phyloP scores from a whole-genome alignment of 257 asterid genomes.

The Solanum gandarillasii region DNA sequence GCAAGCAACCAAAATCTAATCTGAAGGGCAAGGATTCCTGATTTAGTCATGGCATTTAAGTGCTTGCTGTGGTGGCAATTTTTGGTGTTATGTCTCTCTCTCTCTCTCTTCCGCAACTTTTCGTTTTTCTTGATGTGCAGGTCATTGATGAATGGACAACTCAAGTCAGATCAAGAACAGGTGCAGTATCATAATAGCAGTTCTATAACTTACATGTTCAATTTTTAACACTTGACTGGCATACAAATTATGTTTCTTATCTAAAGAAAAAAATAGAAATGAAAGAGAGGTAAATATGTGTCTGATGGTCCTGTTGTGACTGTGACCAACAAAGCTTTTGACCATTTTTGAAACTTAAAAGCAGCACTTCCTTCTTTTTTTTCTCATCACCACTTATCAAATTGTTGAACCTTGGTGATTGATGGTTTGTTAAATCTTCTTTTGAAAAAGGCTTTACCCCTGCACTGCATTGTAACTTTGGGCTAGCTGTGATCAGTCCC shows the following conservation, averaged over 20 bases:
- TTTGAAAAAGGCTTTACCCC: neutral
- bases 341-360: neutral
- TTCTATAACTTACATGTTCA: neutral
- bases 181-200: conserved; percentile 17
- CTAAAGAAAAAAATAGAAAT: neutral
- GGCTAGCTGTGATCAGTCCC: neutral
- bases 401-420: neutral
- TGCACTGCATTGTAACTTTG: neutral
- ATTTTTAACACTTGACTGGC: neutral
- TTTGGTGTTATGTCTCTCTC: neutral
- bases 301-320: neutral
- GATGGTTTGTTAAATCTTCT: neutral
- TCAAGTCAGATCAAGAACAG: conserved; percentile 61
- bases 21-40: conserved; percentile 20
- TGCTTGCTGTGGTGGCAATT: conserved; percentile 2
- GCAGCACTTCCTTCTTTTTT: neutral
- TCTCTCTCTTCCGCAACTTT: neutral
- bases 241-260: neutral
- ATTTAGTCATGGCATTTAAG: conserved; percentile 3
- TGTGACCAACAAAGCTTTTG: neutral
- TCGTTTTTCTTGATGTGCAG: conserved; percentile 31
- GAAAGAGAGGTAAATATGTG: neutral
- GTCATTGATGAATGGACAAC: conserved; percentile 78
- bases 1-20: conserved; percentile 35
- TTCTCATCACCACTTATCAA: neutral